Base-by-base conservation (phyloP, 345 rosid species). In the Abelmoschus esculentus region DNA sequence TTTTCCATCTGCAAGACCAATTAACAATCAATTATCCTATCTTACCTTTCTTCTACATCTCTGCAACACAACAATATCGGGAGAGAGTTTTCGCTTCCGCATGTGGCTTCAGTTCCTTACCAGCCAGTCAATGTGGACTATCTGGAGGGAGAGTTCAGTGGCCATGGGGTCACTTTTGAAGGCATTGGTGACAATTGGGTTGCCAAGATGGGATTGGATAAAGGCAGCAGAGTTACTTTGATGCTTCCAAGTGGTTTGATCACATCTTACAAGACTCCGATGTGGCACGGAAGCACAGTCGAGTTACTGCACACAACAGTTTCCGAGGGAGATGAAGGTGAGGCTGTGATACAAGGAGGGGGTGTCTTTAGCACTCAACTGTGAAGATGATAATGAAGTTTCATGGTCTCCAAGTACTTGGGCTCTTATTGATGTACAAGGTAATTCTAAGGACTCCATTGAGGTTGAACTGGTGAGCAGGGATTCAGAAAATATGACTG, bases 251-350 rank as follows among this genome's bases (percentile, higher is more conserved):
- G 79, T 75, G 97, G 93, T 3, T 72, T 86, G 80, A 76, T 93
- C 77, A 87, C 93, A 9, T 93, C 97, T 0, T 90, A 89, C 80
- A 90, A 90, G 81, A 87, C 85, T 34, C 81, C 59, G 6, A 80
- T 87, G 84, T 87, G 97, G 97, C 92, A 89, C 14, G 92, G 93
- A 4, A 91, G 82, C 42, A 75, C 72, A 18, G 58, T 84, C 11
- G 97, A 93, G 83, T 80, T 89, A 57, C 81, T 93, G 64, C 96
- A 89, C 73, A 89, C 97, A 44, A 77, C 85, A 14, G 96, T 90
- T 31, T 77, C 78, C 8, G 80, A 82, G 74, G 89, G 84, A 18
- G 78, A 83, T 46, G 82, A 83, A 28, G 92, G 84, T 0, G 80
- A 70, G 15, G 83, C 89, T 28, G 76, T 81, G 19, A 80, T 90